phyloP scores from a whole-genome alignment of 2,329 filamentous ascomycete species.

The Pseudocercospora fuligena region DNA sequence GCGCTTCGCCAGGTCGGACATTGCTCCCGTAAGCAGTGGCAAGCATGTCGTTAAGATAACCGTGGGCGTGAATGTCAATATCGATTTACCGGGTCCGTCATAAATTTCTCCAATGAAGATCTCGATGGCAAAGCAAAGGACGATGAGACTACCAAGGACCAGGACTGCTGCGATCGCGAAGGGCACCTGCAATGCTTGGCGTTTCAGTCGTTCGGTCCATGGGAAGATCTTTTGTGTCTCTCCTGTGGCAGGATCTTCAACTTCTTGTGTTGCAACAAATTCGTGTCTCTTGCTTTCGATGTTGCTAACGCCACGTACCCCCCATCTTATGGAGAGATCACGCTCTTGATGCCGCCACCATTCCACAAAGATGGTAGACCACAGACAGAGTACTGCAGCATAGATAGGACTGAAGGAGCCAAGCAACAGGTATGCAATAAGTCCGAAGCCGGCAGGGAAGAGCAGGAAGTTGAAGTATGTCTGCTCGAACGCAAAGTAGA shows the following conservation, averaged over 20 bases:
- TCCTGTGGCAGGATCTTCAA: slow-evolving; percentile 79
- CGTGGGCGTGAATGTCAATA: slow-evolving; percentile 87
- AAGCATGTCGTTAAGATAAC: slow-evolving; percentile 81
- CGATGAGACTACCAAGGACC: slow-evolving; percentile 80
- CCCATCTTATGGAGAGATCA: slow-evolving; percentile 86
- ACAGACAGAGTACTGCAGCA: slow-evolving; percentile 77
- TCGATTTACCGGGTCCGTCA: slow-evolving; percentile 81
- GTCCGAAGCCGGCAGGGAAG: slow-evolving; percentile 80
- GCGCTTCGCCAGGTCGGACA: slow-evolving; percentile 76
- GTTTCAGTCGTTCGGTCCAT: slow-evolving; percentile 71
- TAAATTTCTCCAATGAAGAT: slow-evolving; percentile 97
- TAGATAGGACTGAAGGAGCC: slow-evolving; percentile 84
- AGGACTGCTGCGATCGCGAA: slow-evolving; percentile 77
- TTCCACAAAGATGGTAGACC: slow-evolving; percentile 88
- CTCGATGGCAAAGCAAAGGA: slow-evolving; percentile 86
- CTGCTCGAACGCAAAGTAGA: slow-evolving; percentile 94
- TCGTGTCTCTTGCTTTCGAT: slow-evolving; percentile 79
- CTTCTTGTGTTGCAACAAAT: slow-evolving; percentile 78
- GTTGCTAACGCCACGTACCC: slow-evolving; percentile 79
- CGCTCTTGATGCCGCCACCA: slow-evolving; percentile 95
- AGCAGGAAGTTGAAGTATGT: slow-evolving; percentile 85
- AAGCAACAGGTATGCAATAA: slow-evolving; percentile 78
- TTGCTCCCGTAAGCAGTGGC: slow-evolving; percentile 74
- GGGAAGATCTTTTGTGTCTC: slow-evolving; percentile 78
- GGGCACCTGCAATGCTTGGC: slow-evolving; percentile 80